Evolutionary conservation across 345 rosid genomes (phyloP), one percentile per base, ranked within the genome.

Genomic region (Lepidium didymum): DNA sequence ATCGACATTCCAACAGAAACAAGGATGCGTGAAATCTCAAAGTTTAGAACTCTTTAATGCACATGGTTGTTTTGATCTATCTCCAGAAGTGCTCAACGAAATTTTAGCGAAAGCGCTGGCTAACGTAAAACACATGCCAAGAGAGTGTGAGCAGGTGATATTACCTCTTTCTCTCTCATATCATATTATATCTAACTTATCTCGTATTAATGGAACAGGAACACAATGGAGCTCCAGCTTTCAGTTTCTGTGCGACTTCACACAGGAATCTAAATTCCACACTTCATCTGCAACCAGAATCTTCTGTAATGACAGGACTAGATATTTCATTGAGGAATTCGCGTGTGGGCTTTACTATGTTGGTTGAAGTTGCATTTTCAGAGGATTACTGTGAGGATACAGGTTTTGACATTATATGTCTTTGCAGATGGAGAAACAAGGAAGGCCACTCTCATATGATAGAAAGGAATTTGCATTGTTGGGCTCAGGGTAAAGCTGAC

Each of bases 1-100:
- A 29, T 29, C 33, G 7, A 29, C 6, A 29, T 5, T 29, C 7
- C 33, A 29, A 29, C 7, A 29, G n/a, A n/a, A n/a, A n/a, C n/a
- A n/a, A n/a, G n/a, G n/a, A n/a, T n/a, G n/a, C n/a, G n/a, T n/a
- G n/a, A n/a, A n/a, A n/a, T n/a, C 78, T 2, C 7, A 15, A 8
- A 10, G 54, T 31, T 40, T 75, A 47, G 16, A 45, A 14, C 9
- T 18, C 10, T 47, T 75, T 3, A 13, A 68, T 10, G 53, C 53
- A 7, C 60, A 33, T 19, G 25, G 60, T 14, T 74, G 68, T 52
- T 38, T 74, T 25, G 36, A 61, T 25, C 16, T 74, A 12, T 34
- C 57, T 27, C 35, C 23, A 10, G 41, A 67, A 11, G 25, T 6
- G 27, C 27, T 38, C 46, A 15, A 11, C 10, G 1, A 43, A 4